These are phyloP conservation scores for Hysterangium stoloniferum DNA, from an alignment of 768 basidiomycete genomes.

Conservation along the genomic window DNA sequence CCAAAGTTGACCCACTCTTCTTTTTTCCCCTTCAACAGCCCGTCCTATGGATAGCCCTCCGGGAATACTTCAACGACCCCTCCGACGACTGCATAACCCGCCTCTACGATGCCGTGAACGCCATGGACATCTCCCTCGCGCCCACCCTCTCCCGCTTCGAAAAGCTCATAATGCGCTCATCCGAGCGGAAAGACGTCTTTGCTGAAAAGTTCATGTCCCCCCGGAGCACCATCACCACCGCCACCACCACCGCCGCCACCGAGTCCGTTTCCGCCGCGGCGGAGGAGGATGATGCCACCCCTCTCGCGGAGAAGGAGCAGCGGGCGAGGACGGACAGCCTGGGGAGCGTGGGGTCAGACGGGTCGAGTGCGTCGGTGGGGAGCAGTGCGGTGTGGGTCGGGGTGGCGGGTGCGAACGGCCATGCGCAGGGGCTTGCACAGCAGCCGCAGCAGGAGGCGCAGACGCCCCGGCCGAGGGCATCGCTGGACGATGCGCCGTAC, in stretches of 20 bases:
- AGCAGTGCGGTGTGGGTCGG: conserved; percentile 83
- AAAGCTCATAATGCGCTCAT: conserved; percentile 81
- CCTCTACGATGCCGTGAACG: conserved; percentile 89
- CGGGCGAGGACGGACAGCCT: conserved; percentile 31
- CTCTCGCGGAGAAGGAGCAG: conserved; percentile 59
- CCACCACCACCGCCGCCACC: too few relatives aligned
- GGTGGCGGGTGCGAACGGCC: conserved; percentile 54
- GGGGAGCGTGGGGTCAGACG: conserved; percentile 12
- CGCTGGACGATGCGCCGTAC: conserved; percentile 6
- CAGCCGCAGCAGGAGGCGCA: conserved; percentile 34
- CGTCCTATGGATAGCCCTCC: conserved; percentile 85
- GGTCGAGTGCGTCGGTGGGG: conserved; percentile 50
- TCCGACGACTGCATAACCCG: conserved; percentile 86
- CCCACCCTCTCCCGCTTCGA: conserved; percentile 76
- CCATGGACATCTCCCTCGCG: conserved; percentile 76
- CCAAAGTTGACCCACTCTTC: background rate
- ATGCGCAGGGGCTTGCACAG: conserved; percentile 8
- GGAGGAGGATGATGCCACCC: conserved; percentile 20
- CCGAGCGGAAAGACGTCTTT: conserved; percentile 89
- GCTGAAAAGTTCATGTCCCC: conserved; percentile 64
- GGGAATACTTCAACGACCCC: conserved; percentile 88
- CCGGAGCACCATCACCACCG: background rate
- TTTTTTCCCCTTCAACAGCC: conserved; percentile 53
- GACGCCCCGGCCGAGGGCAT: conserved; percentile 27
- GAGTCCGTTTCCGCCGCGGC: background rate